These are phyloP conservation scores for Russula sp. DNA, from an alignment of 768 basidiomycete genomes.

Conservation along the genomic window DNA sequence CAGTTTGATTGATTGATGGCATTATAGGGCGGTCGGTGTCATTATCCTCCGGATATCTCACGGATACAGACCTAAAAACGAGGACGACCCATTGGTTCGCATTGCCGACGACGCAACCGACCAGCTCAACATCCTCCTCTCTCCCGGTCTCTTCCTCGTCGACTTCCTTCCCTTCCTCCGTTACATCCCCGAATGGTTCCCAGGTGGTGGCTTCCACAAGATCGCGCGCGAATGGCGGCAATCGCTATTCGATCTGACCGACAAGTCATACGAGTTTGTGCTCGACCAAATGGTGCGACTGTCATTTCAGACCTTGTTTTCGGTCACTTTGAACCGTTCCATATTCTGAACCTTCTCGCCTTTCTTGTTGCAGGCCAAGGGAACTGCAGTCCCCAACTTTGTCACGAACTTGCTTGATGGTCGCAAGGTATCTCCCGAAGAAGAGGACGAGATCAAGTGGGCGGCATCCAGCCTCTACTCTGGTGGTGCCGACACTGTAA, in stretches of 20 bases:
- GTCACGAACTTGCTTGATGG: slow-evolving; percentile 27
- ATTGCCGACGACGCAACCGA: slow-evolving; percentile 32
- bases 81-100: slow-evolving; percentile 30
- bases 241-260: slow-evolving; percentile 26
- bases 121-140: slow-evolving; percentile 24
- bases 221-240: slow-evolving; percentile 30
- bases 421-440: slow-evolving; percentile 21
- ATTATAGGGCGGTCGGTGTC: slow-evolving; percentile 26
- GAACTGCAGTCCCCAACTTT: slow-evolving; percentile 27
- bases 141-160: slow-evolving; percentile 28
- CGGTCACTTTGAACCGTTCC: background rate
- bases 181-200: slow-evolving; percentile 32
- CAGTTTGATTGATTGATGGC: background rate
- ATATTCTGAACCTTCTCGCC: background rate
- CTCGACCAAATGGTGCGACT: slow-evolving; percentile 27
- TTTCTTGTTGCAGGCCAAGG: slow-evolving; percentile 21
- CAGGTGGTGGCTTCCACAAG: slow-evolving; percentile 32
- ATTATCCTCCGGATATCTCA: slow-evolving; percentile 30
- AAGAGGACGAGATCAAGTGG: slow-evolving; percentile 32
- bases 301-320: background rate
- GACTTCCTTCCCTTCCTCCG: slow-evolving; percentile 33
- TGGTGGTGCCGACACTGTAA: slow-evolving; percentile 32
- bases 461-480: slow-evolving; percentile 33
- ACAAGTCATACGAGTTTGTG: slow-evolving; percentile 27
- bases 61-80: slow-evolving; percentile 28